Base-by-base conservation (phyloP, 2,329 filamentous ascomycete species). In the Fusarium avenaceum region DNA sequence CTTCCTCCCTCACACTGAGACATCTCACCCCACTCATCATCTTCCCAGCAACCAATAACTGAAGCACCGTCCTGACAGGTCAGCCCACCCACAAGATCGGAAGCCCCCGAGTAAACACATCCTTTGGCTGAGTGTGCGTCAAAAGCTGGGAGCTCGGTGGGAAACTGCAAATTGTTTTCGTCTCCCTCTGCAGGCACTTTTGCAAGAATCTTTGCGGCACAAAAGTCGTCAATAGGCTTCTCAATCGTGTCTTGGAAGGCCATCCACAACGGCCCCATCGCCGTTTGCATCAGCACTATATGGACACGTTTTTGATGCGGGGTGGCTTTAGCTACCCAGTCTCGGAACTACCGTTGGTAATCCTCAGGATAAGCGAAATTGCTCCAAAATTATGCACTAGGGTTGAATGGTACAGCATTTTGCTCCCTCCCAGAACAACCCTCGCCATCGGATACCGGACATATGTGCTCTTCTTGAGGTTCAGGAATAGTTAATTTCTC, bases 41-140 rank as follows among this genome's bases (percentile, higher is more conserved):
- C 52, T 43, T 55, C 44, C 44, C 52, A 49, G 13, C 52, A 55
- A 32, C 32, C 33, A 14, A 49, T 19, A 9, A 39, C 9, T 4
- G 33, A 24, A 40, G 15, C 32, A 32, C 43, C 52, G 11, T 24
- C 13, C 19, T 40, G 6, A 24, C 44, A 49, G 6, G 33, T 7
- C 17, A 49, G 13, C 9, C 6, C 35, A 17, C 33, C 52, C 17
- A 40, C 32, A 11, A 30, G 14, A 9, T 22, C 24, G 28, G 40
- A 28, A 28, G 30, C 38, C 1, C 51, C 51, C 38, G 51, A 54
- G 32, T 54, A 54, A n/a, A 47, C 30, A 17, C 51, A 47, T 4
- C 51, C 51, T 4, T 53, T 46, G 20, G 40, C 40, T 11, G 14
- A 30, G 4, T 53, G 50, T 15, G 50, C 50, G 7, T 53, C 30